phyloP scores from a whole-genome alignment of 2,329 filamentous ascomycete genomes.

The Nemania sp. region DNA sequence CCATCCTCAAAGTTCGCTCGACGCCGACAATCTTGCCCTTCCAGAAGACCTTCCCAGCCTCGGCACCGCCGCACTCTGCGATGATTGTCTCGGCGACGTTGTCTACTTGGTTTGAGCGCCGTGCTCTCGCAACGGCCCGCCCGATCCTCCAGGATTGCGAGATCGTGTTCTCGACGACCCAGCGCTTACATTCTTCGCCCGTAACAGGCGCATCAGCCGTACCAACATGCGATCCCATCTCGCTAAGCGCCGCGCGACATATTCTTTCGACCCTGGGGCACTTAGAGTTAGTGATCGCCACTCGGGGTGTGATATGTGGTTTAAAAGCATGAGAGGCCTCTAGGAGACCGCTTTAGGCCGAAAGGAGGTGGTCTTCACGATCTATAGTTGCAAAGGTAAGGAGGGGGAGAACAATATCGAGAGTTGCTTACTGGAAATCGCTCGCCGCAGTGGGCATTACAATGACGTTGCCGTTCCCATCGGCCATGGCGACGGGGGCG shows the following conservation, averaged over 20 bases:
- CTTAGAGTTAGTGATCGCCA: background rate
- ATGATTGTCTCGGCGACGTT: conserved; percentile 69
- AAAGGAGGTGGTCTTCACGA: background rate
- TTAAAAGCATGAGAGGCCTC: background rate
- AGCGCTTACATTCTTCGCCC: conserved; percentile 62
- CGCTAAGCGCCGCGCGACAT: conserved; percentile 63
- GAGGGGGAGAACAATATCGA: background rate
- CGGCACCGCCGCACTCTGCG: conserved; percentile 66
- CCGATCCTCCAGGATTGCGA: conserved; percentile 71
- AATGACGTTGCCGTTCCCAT: conserved; percentile 57
- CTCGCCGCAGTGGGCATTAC: conserved; percentile 62
- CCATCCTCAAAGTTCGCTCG: conserved; percentile 66
- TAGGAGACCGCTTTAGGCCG: background rate
- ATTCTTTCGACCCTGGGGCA: conserved; percentile 57
- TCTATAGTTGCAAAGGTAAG: background rate
- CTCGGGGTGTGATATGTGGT: background rate
- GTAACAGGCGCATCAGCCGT: conserved; percentile 62
- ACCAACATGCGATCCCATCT: conserved; percentile 67
- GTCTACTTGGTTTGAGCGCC: conserved; percentile 62
- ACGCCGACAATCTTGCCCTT: conserved; percentile 73
- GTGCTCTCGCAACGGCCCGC: conserved; percentile 66
- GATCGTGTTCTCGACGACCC: conserved; percentile 64
- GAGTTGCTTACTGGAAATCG: conserved; percentile 51
- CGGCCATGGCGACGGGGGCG: conserved; percentile 60
- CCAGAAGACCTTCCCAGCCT: conserved; percentile 68